Conservation (phyloP, 352 stramenopile genomes). For the Phytophthora pisi region DNA sequence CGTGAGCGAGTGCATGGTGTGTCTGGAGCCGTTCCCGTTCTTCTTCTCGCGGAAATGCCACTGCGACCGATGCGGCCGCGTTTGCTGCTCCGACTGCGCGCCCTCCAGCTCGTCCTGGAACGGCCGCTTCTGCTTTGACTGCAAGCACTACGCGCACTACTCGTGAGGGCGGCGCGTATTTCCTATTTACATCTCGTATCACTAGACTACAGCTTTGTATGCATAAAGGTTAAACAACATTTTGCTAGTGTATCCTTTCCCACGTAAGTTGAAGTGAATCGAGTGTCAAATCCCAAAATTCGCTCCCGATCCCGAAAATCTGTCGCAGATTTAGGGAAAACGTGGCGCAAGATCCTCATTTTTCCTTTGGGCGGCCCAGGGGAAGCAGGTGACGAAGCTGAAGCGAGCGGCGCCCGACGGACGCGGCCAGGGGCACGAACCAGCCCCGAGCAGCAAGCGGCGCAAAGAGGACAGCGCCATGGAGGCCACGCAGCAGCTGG, state of each 20-base stretch:
- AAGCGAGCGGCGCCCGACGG: slow-evolving; percentile 28
- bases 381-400: slow-evolving; percentile 34
- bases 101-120: slow-evolving; percentile 74
- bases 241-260: no score
- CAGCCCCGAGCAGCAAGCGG: slow-evolving; percentile 36
- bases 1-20: slow-evolving; percentile 75
- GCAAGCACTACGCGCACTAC: slow-evolving; percentile 73
- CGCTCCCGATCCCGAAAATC: not conserved
- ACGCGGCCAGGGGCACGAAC: slow-evolving; percentile 36
- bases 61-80: slow-evolving; percentile 72
- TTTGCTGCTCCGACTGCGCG: slow-evolving; percentile 82
- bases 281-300: slow-evolving; percentile 17
- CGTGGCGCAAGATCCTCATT: slow-evolving; percentile 23
- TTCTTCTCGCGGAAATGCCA: slow-evolving; percentile 79
- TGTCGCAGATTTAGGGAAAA: slow-evolving; percentile 13
- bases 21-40: slow-evolving; percentile 66
- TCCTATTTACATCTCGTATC: slow-evolving; percentile 25
- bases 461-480: slow-evolving; percentile 37
- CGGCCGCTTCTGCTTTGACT: slow-evolving; percentile 78
- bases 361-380: slow-evolving; percentile 26
- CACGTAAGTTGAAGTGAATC: slow-evolving; percentile 32
- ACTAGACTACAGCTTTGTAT: slow-evolving; percentile 21
- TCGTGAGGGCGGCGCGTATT: slow-evolving; percentile 27
- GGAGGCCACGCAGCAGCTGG: slow-evolving; percentile 65
- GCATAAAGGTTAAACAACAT: slow-evolving; percentile 6